These are phyloP conservation scores for Fusarium tanahbumbuense DNA, from an alignment of 2,329 filamentous ascomycete genomes.

Conservation along the genomic window DNA sequence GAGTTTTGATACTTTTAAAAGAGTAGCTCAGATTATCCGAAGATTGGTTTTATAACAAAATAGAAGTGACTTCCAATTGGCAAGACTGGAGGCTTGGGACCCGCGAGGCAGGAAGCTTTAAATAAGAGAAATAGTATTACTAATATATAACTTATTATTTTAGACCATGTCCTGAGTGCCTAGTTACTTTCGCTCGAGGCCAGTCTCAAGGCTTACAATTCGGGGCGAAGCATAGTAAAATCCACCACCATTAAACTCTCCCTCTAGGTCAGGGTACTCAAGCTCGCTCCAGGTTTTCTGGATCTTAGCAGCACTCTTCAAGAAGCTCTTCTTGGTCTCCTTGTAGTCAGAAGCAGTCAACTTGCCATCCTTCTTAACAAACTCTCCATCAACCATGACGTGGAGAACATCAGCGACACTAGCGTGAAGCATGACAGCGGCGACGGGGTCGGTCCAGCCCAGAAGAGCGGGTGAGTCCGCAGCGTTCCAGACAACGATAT, in stretches of 20 bases:
- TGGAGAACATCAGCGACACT: constrained; percentile 63
- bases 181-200: background rate
- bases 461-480: constrained; percentile 59
- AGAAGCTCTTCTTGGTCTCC: constrained; percentile 48
- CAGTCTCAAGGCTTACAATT: constrained; percentile 3
- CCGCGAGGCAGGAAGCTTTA: no score
- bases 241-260: constrained; percentile 34
- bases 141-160: no score
- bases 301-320: constrained; percentile 51
- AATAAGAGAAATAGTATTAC: no score
- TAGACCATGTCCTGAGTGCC: no score
- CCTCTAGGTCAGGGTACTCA: constrained; percentile 45
- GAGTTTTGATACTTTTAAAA: no score
- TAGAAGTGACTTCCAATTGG: no score
- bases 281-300: constrained; percentile 43
- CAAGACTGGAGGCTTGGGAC: no score
- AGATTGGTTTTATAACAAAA: no score
- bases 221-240: constrained; percentile 2
- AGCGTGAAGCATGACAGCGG: constrained; percentile 66
- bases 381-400: constrained; percentile 57
- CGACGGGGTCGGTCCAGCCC: constrained; percentile 67
- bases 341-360: constrained; percentile 48
- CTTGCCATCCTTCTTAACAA: constrained; percentile 57
- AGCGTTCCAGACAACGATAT: constrained; percentile 65
- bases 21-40: no score